These are phyloP conservation scores for Penicillium manginii DNA, from an alignment of 495 filamentous ascomycete species.

Conservation along the genomic window DNA sequence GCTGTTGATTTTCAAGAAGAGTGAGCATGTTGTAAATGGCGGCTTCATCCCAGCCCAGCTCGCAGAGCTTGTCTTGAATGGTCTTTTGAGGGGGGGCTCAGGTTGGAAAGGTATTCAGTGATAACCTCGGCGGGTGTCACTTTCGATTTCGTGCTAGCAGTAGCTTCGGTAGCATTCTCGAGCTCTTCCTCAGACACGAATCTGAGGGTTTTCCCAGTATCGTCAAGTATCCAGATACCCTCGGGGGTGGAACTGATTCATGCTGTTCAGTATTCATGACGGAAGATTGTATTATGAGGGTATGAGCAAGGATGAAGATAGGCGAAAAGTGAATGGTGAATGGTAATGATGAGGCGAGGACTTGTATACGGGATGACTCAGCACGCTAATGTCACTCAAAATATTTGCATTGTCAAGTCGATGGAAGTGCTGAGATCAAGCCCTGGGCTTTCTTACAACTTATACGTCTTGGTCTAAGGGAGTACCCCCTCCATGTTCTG, in stretches of 20 bases:
- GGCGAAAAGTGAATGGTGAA: background rate
- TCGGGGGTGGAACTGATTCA: background rate
- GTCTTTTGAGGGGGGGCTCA: background rate
- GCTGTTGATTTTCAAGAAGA: background rate
- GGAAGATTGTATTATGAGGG: background rate
- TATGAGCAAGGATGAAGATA: background rate
- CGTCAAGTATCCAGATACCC: background rate
- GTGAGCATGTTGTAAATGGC: background rate
- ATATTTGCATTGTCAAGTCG: background rate
- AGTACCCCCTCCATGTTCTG: background rate
- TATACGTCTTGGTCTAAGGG: background rate
- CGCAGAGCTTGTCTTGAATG: background rate
- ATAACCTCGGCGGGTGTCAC: background rate
- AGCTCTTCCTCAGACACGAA: background rate
- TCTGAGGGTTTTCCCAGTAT: background rate
- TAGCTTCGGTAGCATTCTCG: background rate
- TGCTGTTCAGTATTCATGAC: background rate
- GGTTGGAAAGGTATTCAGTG: background rate
- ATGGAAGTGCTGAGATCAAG: background rate
- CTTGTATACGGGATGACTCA: background rate
- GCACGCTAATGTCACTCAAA: too few relatives aligned
- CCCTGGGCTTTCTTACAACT: background rate
- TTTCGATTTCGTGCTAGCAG: background rate
- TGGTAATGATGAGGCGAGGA: background rate
- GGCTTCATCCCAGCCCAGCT: background rate